These are phyloP conservation scores for Mortierella sp. DNA, from an alignment of 371 early-diverging fungal genomes.

Conservation along the genomic window DNA sequence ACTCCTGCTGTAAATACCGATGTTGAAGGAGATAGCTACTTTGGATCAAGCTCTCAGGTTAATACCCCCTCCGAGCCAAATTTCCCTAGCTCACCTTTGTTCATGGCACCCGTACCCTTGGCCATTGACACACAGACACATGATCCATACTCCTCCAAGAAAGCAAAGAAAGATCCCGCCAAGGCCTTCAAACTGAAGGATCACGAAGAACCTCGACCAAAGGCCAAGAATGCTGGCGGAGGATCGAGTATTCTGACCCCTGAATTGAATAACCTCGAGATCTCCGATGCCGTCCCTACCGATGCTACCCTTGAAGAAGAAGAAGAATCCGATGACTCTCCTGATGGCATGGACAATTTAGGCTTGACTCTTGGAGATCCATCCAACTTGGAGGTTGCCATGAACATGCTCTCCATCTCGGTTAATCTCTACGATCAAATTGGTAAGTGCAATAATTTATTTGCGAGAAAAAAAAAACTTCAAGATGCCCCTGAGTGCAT, in stretches of 20 bases:
- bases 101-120: conserved; percentile 6
- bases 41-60: conserved; percentile 39
- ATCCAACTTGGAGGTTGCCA: conserved; percentile 71
- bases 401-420: conserved; percentile 71
- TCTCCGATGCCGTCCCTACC: conserved; percentile 22
- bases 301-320: conserved; percentile 21
- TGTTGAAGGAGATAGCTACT: conserved; percentile 50
- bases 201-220: conserved; percentile 58
- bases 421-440: conserved; percentile 88
- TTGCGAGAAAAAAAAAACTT: not conserved
- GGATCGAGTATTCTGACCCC: conserved; percentile 29
- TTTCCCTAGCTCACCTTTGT: conserved; percentile 46
- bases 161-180: conserved; percentile 20
- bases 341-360: conserved; percentile 60
- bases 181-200: conserved; percentile 67
- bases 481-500: not conserved
- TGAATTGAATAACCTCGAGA: conserved; percentile 36
- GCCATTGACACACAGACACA: conserved; percentile 1
- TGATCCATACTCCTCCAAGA: conserved; percentile 19
- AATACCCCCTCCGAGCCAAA: conserved; percentile 47
- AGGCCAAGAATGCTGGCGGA: conserved; percentile 22
- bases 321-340: conserved; percentile 50
- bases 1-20: conserved; percentile 46
- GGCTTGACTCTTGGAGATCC: conserved; percentile 80
- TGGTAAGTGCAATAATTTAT: conserved; percentile 34